Evolutionary conservation across 1,284 basidiomycete genomes (phyloP).

Genomic region (Vanrija humicola): DNA sequence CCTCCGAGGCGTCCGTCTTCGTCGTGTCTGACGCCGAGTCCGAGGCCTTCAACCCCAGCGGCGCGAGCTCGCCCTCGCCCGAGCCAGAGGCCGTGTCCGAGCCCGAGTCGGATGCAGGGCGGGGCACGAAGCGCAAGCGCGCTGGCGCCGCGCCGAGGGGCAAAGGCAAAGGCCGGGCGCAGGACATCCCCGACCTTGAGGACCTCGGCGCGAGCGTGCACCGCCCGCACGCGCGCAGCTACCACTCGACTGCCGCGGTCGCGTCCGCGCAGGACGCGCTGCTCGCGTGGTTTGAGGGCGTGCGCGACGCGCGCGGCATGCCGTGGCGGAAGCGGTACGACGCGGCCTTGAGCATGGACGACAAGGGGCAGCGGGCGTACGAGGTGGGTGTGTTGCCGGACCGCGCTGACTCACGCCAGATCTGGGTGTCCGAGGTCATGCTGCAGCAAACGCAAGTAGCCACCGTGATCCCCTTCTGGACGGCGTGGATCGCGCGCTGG

Average conservation of each 20-base stretch:
- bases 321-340: constrained; percentile 48
- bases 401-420: neutral
- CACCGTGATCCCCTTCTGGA: constrained; percentile 87
- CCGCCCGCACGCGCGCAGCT: constrained; percentile 27
- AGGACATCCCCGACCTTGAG: constrained; percentile 7
- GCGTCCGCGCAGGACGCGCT: constrained; percentile 27
- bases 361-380: constrained; percentile 48
- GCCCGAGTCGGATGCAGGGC: too few relatives aligned
- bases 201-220: constrained; percentile 7
- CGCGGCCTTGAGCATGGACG: constrained; percentile 21
- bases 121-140: too few relatives aligned
- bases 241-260: constrained; percentile 28
- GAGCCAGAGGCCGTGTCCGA: too few relatives aligned
- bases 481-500: constrained; percentile 76
- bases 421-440: constrained; percentile 81
- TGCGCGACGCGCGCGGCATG: constrained; percentile 46
- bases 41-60: too few relatives aligned
- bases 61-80: too few relatives aligned
- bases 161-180: neutral
- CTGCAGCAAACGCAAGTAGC: constrained; percentile 86
- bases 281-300: constrained; percentile 45
- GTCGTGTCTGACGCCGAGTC: too few relatives aligned
- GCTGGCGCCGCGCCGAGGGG: neutral
- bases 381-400: constrained; percentile 32
- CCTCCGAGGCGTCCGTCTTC: too few relatives aligned